Evolutionary conservation across 768 basidiomycete species (phyloP).

Genomic region (Pulveroboletus ravenelii): DNA sequence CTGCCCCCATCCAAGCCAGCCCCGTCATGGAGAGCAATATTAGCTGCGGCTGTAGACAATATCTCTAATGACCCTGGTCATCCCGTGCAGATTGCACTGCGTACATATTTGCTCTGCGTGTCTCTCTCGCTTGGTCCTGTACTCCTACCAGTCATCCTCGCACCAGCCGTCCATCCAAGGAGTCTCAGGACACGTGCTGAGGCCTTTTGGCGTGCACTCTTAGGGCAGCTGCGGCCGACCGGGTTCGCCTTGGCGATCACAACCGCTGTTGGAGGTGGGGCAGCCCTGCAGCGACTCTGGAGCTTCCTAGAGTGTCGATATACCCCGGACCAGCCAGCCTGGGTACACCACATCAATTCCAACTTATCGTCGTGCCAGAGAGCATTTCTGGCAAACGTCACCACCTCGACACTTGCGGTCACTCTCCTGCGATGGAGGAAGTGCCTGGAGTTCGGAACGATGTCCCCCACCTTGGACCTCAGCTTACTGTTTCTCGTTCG

Average conservation of each 20-base stretch:
- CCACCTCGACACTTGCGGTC: conserved; percentile 56
- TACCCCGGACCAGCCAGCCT: not conserved
- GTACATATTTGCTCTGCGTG: conserved; percentile 64
- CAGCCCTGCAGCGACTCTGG: conserved; percentile 48
- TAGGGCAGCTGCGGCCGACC: conserved; percentile 52
- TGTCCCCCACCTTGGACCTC: conserved; percentile 61
- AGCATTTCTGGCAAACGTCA: conserved; percentile 53
- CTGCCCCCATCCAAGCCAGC: not conserved
- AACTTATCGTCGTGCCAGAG: conserved; percentile 38
- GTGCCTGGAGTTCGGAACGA: conserved; percentile 11
- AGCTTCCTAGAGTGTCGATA: conserved; percentile 11
- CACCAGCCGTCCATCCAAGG: conserved; percentile 26
- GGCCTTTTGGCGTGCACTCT: conserved; percentile 36
- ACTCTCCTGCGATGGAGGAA: conserved; percentile 52
- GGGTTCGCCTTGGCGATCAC: conserved; percentile 72
- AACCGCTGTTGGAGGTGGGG: conserved; percentile 58
- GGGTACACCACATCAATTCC: conserved; percentile 6
- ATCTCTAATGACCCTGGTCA: conserved; percentile 39
- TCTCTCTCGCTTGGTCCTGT: conserved; percentile 66
- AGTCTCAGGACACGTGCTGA: conserved; percentile 17
- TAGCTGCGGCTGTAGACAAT: not conserved
- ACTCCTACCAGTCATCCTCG: conserved; percentile 48
- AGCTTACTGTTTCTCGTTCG: conserved; percentile 65
- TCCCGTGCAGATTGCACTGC: conserved; percentile 53
- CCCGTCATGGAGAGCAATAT: not conserved